Conservation (phyloP, 2,329 filamentous ascomycete genomes). For the Colletotrichum sp. region DNA sequence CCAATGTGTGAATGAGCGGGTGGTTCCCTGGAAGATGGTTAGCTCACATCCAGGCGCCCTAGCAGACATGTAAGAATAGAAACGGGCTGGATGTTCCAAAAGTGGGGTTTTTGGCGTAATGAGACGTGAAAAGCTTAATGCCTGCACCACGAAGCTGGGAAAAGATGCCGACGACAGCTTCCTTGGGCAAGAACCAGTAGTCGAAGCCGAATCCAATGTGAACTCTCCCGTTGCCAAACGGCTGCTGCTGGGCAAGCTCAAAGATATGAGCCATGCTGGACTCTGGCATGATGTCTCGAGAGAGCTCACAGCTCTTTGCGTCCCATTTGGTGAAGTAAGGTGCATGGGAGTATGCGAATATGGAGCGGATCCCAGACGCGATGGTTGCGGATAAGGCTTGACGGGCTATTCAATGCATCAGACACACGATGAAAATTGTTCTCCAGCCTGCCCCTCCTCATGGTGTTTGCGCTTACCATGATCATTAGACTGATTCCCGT, state of each 20-base stretch:
- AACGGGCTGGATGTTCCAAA: not conserved
- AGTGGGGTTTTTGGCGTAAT: not conserved
- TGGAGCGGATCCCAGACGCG: not conserved
- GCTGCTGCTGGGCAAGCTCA: not conserved
- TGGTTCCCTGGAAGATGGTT: not conserved
- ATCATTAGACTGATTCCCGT: not conserved
- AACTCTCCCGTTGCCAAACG: not conserved
- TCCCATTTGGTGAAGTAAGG: not conserved
- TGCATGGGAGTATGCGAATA: not conserved
- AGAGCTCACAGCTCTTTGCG: not conserved
- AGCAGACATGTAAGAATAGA: not conserved
- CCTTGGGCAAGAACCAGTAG: not conserved
- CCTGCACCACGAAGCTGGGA: not conserved
- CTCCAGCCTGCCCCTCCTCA: not conserved
- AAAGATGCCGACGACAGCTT: not conserved
- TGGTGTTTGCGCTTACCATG: not conserved
- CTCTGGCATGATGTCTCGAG: not conserved
- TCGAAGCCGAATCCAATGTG: not conserved
- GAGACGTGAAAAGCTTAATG: not conserved
- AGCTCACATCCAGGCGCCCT: not conserved
- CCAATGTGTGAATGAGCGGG: not conserved
- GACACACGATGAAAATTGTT: not conserved
- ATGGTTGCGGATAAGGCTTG: not conserved
- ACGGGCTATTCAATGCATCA: not conserved
- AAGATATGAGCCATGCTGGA: not conserved